Evolutionary conservation across 345 rosid genomes (phyloP).

Genomic region (Viola odorata): DNA sequence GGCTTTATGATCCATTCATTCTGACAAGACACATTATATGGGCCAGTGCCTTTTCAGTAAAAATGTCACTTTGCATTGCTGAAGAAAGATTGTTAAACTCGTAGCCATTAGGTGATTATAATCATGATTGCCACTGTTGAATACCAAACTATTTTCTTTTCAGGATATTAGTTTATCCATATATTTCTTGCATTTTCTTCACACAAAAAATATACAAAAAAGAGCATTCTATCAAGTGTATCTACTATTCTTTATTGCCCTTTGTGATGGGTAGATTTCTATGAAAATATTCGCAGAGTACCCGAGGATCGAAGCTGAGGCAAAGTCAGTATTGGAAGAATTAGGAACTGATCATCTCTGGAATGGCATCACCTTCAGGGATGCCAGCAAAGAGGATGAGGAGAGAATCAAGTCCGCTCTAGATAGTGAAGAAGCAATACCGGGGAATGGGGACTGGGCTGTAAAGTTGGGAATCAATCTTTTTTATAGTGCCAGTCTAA

Average conservation of each 20-base stretch:
- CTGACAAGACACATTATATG: too few relatives aligned
- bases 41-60: too few relatives aligned
- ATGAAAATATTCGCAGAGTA: slow-evolving; percentile 57
- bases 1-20: too few relatives aligned
- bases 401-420: slow-evolving; percentile 56
- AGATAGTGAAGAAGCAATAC: slow-evolving; percentile 72
- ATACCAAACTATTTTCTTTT: too few relatives aligned
- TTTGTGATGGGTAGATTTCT: slow-evolving; percentile 6
- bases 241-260: not conserved
- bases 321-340: slow-evolving; percentile 68
- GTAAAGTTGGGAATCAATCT: slow-evolving; percentile 87
- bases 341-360: slow-evolving; percentile 51
- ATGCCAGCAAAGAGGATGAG: slow-evolving; percentile 65
- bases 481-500: slow-evolving; percentile 75
- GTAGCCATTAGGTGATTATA: too few relatives aligned
- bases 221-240: not conserved
- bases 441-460: slow-evolving; percentile 89
- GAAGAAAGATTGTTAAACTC: too few relatives aligned
- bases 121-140: too few relatives aligned
- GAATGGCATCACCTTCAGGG: slow-evolving; percentile 54
- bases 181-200: too few relatives aligned
- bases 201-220: too few relatives aligned
- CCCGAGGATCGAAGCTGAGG: slow-evolving; percentile 78
- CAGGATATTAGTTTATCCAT: too few relatives aligned
- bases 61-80: too few relatives aligned